These are phyloP conservation scores for Suhomyces guaymorum DNA, from an alignment of 1,139 yeast genomes.

Conservation along the genomic window DNA sequence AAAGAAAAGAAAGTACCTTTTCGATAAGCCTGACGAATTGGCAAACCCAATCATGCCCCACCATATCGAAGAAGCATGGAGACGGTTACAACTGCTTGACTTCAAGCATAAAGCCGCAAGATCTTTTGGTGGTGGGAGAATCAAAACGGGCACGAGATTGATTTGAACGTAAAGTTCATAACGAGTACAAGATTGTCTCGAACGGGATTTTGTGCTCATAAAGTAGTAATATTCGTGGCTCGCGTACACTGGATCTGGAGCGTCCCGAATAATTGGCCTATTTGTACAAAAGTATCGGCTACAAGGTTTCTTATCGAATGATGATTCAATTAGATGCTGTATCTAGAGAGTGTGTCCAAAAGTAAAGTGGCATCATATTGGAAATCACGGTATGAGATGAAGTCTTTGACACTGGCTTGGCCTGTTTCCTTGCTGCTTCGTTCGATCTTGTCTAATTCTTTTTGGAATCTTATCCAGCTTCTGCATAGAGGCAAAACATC, in stretches of 20 bases:
- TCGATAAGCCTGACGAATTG: conserved; percentile 89
- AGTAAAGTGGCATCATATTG: conserved; percentile 21
- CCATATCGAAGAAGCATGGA: conserved; percentile 91
- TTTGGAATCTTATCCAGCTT: conserved; percentile 39
- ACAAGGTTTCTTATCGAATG: too few species aligned
- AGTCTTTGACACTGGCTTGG: conserved; percentile 29
- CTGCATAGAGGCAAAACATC: conserved; percentile 40
- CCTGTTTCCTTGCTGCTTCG: conserved; percentile 18
- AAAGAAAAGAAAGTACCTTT: conserved; percentile 57
- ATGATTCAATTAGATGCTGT: conserved; percentile 2
- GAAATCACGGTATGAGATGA: conserved; percentile 41
- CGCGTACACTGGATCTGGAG: too few species aligned
- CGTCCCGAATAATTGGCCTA: too few species aligned
- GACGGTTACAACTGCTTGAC: conserved; percentile 67
- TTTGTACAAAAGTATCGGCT: too few species aligned
- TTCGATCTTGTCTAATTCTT: conserved; percentile 28
- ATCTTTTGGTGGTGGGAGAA: conserved; percentile 74
- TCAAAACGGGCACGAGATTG: conserved; percentile 43
- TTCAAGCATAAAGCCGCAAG: conserved; percentile 66
- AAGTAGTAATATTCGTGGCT: too few species aligned
- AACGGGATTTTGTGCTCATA: too few species aligned
- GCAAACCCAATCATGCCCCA: conserved; percentile 79
- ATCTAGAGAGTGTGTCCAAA: conserved; percentile 9
- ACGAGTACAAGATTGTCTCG: too few species aligned
- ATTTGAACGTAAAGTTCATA: too few species aligned